Conservation (phyloP, 768 basidiomycete species). For the Termitomyces sp. region DNA sequence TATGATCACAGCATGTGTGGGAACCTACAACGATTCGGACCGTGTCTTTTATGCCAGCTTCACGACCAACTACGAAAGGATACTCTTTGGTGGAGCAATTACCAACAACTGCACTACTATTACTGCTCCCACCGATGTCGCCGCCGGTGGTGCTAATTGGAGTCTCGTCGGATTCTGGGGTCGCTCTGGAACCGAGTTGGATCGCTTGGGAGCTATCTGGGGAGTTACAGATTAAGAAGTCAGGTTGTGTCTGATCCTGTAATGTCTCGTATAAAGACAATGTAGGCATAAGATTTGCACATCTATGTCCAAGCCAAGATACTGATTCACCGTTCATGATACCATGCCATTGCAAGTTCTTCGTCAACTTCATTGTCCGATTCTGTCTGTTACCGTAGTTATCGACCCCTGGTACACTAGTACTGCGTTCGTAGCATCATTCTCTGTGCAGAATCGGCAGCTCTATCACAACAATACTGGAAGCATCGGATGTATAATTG, state of each 20-base stretch:
- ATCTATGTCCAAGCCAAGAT: not conserved
- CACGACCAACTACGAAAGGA: conserved; percentile 28
- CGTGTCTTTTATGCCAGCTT: conserved; percentile 30
- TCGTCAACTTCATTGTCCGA: not conserved
- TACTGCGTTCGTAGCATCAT: not conserved
- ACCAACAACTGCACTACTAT: conserved; percentile 26
- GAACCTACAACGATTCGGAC: conserved; percentile 22
- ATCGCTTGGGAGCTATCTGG: conserved; percentile 30
- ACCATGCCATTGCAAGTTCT: conserved; percentile 1
- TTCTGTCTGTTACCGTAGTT: not conserved
- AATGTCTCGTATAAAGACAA: not conserved
- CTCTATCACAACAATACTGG: not conserved
- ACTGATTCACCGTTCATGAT: not conserved
- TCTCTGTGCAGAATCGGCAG: not conserved
- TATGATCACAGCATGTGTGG: conserved; percentile 25
- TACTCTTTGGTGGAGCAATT: conserved; percentile 24
- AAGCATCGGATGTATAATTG: not conserved
- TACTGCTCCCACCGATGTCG: conserved; percentile 27
- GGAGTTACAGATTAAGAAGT: conserved; percentile 24
- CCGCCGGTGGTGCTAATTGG: conserved; percentile 23
- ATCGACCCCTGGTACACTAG: not conserved
- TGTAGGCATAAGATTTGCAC: too few relatives aligned
- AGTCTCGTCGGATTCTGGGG: conserved; percentile 32
- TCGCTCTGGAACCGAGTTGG: conserved; percentile 27
- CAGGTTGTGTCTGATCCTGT: not conserved